Conservation (phyloP, 1,139 yeast species). For the Sugiyamaella japonica region DNA sequence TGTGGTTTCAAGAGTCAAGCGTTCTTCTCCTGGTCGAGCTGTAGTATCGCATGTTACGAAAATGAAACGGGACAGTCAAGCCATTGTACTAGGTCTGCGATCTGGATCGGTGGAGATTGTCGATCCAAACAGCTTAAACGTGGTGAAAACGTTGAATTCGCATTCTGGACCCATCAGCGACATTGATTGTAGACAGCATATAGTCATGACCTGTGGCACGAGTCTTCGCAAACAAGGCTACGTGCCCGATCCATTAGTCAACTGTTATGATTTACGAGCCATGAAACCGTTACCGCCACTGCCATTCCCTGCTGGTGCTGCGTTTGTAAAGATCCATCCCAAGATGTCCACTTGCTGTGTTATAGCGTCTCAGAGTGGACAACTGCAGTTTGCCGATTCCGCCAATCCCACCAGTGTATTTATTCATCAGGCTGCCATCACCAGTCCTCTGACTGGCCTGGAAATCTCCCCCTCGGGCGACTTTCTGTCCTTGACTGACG, state of each 20-base stretch:
- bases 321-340: conserved; percentile 82
- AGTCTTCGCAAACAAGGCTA: conserved; percentile 57
- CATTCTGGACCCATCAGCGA: conserved; percentile 78
- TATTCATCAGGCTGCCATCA: conserved; percentile 39
- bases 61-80: conserved; percentile 46
- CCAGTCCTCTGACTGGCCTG: conserved; percentile 53
- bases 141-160: conserved; percentile 63
- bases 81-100: conserved; percentile 61
- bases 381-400: conserved; percentile 80
- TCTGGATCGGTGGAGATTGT: conserved; percentile 76
- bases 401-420: conserved; percentile 69
- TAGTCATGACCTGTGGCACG: conserved; percentile 80
- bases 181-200: conserved; percentile 73
- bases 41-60: conserved; percentile 33
- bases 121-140: conserved; percentile 61
- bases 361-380: conserved; percentile 75
- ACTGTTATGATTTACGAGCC: conserved; percentile 75
- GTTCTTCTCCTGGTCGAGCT: conserved; percentile 19
- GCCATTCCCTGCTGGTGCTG: conserved; percentile 89
- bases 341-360: conserved; percentile 76
- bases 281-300: conserved; percentile 76
- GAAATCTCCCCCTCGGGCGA: conserved; percentile 83
- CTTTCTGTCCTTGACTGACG: conserved; percentile 67
- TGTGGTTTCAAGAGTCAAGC: conserved; percentile 21
- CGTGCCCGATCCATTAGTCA: conserved; percentile 77